These are phyloP conservation scores for Microsporum audouinii DNA, from an alignment of 2,329 filamentous ascomycete genomes.

Conservation along the genomic window DNA sequence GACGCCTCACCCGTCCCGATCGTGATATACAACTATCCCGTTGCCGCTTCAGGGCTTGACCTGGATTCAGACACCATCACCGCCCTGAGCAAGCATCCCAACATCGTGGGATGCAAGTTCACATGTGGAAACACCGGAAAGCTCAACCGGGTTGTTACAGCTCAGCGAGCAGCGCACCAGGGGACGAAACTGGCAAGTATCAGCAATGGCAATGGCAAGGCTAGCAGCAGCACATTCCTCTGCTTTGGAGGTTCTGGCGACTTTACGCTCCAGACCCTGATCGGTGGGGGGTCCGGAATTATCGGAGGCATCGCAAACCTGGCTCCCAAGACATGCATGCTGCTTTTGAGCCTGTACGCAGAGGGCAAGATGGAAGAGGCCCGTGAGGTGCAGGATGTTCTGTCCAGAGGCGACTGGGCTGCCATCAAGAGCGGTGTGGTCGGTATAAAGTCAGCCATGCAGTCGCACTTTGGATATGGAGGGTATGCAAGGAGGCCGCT, in stretches of 20 bases:
- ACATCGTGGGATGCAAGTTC: conserved; percentile 83
- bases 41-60: conserved; percentile 74
- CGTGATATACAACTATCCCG: conserved; percentile 83
- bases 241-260: conserved; percentile 63
- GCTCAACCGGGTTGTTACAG: conserved; percentile 56
- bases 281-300: conserved; percentile 59
- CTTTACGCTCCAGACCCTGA: conserved; percentile 59
- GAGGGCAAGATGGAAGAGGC: conserved; percentile 51
- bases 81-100: conserved; percentile 64
- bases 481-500: conserved; percentile 48
- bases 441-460: conserved; percentile 55
- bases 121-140: conserved; percentile 87
- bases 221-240: conserved; percentile 40
- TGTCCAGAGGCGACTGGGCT: conserved; percentile 58
- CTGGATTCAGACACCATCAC: conserved; percentile 83
- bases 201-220: not conserved
- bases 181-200: not conserved
- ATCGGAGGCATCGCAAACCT: conserved; percentile 63
- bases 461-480: conserved; percentile 55
- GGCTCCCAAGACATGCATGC: conserved; percentile 53
- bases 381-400: conserved; percentile 50
- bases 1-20: conserved; percentile 65
- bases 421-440: conserved; percentile 59
- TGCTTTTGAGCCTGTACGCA: conserved; percentile 49
- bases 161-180: conserved; percentile 2